Percentiles rank a stretch among this genome's conserved stretches.
These are phyloP conservation scores for Deinandra increscens DNA, from an alignment of 129 eudicot species.

Conservation along the genomic window DNA sequence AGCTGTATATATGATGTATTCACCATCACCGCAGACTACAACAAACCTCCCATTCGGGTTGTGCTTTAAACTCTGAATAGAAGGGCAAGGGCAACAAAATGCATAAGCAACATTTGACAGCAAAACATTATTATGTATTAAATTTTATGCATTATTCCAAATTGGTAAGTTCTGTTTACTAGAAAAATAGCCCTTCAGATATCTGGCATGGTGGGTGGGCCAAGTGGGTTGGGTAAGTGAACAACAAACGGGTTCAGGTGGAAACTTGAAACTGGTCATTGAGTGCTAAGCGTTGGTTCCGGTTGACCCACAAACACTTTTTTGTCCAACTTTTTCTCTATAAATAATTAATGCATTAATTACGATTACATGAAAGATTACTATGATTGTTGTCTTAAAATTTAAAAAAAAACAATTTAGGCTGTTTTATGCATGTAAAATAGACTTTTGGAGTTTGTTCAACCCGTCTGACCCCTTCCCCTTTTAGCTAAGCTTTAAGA, in stretches of 20 bases:
- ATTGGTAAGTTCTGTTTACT: background rate
- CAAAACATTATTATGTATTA: background rate
- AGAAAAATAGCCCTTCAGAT: constrained; percentile 8
- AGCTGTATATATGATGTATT: constrained; percentile 91
- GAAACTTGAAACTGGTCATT: background rate
- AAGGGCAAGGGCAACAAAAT: constrained; percentile 18
- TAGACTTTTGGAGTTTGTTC: background rate
- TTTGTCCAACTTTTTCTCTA: background rate
- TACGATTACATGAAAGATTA: background rate
- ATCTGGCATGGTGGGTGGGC: background rate
- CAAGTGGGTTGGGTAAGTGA: background rate
- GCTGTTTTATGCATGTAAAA: background rate
- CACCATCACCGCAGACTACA: constrained; percentile 98
- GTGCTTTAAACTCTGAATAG: constrained; percentile 80
- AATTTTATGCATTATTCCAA: background rate
- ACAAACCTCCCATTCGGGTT: constrained; percentile 98
- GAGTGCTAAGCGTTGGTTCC: background rate
- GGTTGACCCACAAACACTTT: background rate
- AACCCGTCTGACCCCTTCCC: background rate
- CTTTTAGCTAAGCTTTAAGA: constrained; percentile 1
- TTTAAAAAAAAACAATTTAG: background rate
- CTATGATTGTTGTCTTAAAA: background rate
- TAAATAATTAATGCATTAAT: background rate
- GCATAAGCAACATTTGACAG: constrained; percentile 6
- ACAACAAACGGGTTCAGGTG: background rate